A percentile compares a stretch with the other conserved stretches of the same genome.
phyloP scores from a whole-genome alignment of 345 rosid species.

The Orychophragmus violaceus region DNA sequence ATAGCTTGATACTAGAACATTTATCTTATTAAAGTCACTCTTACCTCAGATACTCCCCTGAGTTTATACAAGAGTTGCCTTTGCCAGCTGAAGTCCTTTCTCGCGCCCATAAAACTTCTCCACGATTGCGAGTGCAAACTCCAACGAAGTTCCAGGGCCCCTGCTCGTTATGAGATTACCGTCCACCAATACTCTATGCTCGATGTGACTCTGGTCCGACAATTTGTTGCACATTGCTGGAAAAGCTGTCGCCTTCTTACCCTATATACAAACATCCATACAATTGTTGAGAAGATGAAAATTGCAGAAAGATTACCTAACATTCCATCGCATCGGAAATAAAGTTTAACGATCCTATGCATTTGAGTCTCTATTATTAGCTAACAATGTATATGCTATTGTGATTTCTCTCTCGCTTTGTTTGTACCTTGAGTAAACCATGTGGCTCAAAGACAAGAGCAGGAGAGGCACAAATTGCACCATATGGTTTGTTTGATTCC shows the following conservation, averaged over 20 bases:
- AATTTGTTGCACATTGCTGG: conserved; percentile 80
- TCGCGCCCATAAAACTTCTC: conserved; percentile 73
- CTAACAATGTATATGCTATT: not conserved
- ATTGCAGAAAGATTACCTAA: not conserved
- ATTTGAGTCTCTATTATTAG: not conserved
- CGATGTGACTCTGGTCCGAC: conserved; percentile 64
- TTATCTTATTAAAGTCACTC: not conserved
- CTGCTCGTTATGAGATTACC: conserved; percentile 90
- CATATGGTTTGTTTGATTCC: conserved; percentile 73
- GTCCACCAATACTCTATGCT: conserved; percentile 78
- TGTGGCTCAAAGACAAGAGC: conserved; percentile 85
- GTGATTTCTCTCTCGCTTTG: not conserved
- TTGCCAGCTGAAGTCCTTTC: conserved; percentile 70
- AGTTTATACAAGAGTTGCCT: conserved; percentile 45
- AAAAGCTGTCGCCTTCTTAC: conserved; percentile 86
- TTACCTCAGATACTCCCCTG: conserved; percentile 15
- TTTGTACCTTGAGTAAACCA: conserved; percentile 79
- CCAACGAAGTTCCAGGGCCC: conserved; percentile 90
- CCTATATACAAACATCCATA: conserved; percentile 43
- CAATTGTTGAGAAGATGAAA: not conserved
- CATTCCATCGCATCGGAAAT: not conserved
- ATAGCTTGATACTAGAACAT: conserved; percentile 14
- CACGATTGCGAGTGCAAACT: conserved; percentile 73
- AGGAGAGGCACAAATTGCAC: conserved; percentile 94
- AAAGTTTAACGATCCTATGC: not conserved